Evolutionary conservation across 345 rosid genomes (phyloP), one percentile per base, ranked within the genome.

Genomic region (Aquilaria malaccensis): DNA sequence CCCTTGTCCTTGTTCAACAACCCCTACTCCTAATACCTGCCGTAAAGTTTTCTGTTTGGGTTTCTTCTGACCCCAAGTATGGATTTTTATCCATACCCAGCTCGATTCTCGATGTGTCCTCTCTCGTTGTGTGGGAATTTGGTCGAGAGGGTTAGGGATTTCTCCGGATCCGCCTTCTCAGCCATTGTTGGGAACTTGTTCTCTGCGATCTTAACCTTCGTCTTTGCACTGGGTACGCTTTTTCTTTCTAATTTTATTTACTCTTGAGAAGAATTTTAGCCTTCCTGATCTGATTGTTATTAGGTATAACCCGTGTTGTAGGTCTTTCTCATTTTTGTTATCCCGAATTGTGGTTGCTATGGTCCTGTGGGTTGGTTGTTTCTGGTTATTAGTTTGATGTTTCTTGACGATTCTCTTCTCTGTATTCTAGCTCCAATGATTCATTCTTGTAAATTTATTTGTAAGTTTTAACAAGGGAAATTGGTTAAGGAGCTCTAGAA

Each of bases 151-250:
- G 80, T 86, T 49, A 83, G 77, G 65, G 81, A 82, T 54, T 78
- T 80, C 62, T 83, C 74, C 76, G 74, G 72, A 67, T 86, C 85
- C 69, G 92, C 89, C 4, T 75, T 90, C 59, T 83, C 96, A 52
- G 89, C 95, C 32, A 74, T 88, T 57, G 65, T 90, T 14, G 97
- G 97, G 29, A 90, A 85, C 76, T 72, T 94, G 33, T 75, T 90
- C 84, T 90, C 95, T 7, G 97, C 97, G 56, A 81, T 94, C 83
- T 81, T 94, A 75, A 94, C 97, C 65, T 94, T 88, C 84, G 86
- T 91, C 85, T 94, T 94, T 74, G 97, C 99, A 0, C 70, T 88
- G 72, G 99, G 99, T 94, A 74, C 3, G 95, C 75, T 53, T 66
- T 33, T 29, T 2, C 43, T 15, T 58, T 50, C 31, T 51, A 7